Conservation (phyloP, 495 filamentous ascomycete genomes). For the Penicillium pancosmium region DNA sequence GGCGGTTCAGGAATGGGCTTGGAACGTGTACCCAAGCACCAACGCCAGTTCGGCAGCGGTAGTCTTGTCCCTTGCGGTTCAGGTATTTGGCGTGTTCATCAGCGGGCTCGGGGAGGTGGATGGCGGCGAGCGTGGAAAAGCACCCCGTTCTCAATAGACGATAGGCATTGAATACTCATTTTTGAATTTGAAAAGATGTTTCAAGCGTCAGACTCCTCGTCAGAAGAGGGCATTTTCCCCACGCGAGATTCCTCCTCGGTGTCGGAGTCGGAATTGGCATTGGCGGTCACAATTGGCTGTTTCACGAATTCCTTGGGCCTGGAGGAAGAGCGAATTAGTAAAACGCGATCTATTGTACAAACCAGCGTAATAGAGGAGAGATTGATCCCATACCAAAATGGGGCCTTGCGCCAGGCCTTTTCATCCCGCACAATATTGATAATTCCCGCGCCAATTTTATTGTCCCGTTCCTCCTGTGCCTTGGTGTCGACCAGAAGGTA, state of each 20-base stretch:
- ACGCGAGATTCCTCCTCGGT: constrained; percentile 78
- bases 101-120: constrained; percentile 27
- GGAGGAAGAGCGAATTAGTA: constrained; percentile 14
- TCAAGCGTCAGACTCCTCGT: constrained; percentile 54
- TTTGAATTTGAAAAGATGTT: not conserved
- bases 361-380: not conserved
- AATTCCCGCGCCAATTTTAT: constrained; percentile 86
- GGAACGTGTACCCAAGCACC: constrained; percentile 96
- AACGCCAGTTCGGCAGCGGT: constrained; percentile 75
- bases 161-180: constrained; percentile 6
- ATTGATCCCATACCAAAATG: constrained; percentile 73
- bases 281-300: constrained; percentile 42
- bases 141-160: constrained; percentile 29
- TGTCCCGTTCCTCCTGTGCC: constrained; percentile 66
- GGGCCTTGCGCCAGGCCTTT: constrained; percentile 84
- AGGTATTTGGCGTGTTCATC: constrained; percentile 53
- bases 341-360: constrained; percentile 15
- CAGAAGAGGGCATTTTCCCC: constrained; percentile 80
- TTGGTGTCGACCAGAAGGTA: constrained; percentile 82
- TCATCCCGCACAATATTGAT: constrained; percentile 91
- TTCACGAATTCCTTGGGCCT: constrained; percentile 85
- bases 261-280: constrained; percentile 45
- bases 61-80: constrained; percentile 66
- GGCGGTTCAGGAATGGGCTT: constrained; percentile 91
- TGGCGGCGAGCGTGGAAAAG: constrained; percentile 15